Evolutionary conservation across 75 land plant genomes (phyloP).

Genomic region (Azolla pinnata): DNA sequence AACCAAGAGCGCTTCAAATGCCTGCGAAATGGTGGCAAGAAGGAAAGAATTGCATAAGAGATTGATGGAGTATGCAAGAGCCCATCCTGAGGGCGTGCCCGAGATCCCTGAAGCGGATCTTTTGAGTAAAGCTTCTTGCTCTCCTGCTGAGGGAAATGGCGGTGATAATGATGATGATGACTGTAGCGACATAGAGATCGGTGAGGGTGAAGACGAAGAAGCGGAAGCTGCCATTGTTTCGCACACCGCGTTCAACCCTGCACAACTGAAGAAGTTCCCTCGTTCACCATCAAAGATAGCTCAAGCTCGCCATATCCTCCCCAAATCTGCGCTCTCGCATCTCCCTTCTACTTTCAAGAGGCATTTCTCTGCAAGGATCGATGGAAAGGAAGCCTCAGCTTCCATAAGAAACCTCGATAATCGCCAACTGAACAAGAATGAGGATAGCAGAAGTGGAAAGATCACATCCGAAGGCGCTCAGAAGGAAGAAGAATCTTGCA

Average conservation of each 20-base stretch:
- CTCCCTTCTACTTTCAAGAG: constrained; percentile 2
- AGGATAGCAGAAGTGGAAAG: background rate
- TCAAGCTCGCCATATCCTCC: background rate
- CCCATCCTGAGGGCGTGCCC: constrained; percentile 59
- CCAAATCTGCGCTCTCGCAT: background rate
- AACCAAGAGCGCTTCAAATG: background rate
- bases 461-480: background rate
- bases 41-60: constrained; percentile 45
- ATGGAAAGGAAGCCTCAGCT: background rate
- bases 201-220: too few relatives aligned
- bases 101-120: too few relatives aligned
- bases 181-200: too few relatives aligned
- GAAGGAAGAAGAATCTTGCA: background rate
- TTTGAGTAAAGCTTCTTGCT: too few relatives aligned
- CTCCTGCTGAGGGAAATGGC: too few relatives aligned
- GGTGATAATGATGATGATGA: too few relatives aligned
- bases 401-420: too few relatives aligned
- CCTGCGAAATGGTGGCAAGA: constrained; percentile 14
- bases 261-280: constrained; percentile 6
- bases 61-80: constrained; percentile 33
- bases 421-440: too few relatives aligned
- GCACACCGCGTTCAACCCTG: background rate
- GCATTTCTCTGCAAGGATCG: constrained; percentile 1
- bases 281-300: background rate
- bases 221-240: too few relatives aligned